These are phyloP conservation scores for Elongisporangium prolatum DNA, from an alignment of 352 stramenopile genomes.

Conservation along the genomic window DNA sequence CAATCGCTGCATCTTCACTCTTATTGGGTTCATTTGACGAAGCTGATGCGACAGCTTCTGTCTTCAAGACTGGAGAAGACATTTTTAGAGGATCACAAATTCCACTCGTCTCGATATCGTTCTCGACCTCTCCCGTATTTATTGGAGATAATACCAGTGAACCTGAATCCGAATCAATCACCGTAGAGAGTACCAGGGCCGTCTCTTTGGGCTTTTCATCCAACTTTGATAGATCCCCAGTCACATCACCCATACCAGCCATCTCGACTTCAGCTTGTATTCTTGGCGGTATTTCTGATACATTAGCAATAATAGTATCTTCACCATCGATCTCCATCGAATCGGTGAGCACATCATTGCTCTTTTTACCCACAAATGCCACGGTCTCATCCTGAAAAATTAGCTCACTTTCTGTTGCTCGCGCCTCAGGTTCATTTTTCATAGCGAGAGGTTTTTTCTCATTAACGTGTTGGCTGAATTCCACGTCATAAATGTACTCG, in stretches of 20 bases:
- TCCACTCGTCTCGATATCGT: background rate
- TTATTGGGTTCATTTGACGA: background rate
- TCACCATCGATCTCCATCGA: background rate
- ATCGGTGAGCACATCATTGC: background rate
- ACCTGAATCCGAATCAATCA: background rate
- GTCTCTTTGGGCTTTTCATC: background rate
- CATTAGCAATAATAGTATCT: background rate
- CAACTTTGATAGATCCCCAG: background rate
- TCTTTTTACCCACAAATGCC: background rate
- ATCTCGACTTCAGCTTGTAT: background rate
- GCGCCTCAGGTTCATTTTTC: background rate
- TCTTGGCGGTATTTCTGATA: background rate
- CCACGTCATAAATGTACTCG: background rate
- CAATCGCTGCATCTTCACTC: background rate
- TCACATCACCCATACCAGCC: background rate
- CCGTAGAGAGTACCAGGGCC: background rate
- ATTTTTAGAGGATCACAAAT: background rate
- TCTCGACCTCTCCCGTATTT: background rate
- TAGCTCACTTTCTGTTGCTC: background rate
- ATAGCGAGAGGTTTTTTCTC: background rate
- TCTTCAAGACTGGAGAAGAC: too few relatives aligned
- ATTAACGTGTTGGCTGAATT: background rate
- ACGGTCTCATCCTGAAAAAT: background rate
- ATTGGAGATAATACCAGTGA: background rate
- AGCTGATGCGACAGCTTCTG: too few relatives aligned